phyloP scores from a whole-genome alignment of 306 rosid species.

The Medicago ruthenica region DNA sequence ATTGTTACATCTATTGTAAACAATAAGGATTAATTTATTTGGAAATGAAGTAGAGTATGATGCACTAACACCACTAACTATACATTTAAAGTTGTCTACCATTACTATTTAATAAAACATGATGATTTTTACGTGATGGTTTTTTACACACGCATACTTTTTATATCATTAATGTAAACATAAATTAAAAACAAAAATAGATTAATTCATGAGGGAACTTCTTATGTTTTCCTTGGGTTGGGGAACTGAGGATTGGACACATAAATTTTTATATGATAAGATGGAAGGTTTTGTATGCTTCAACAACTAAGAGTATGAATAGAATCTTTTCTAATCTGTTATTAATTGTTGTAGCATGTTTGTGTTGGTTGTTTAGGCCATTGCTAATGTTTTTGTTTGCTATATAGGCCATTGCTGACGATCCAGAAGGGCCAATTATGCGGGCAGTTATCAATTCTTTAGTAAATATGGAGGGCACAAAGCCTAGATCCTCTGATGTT shows the following conservation, averaged over 20 bases:
- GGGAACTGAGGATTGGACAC: neutral
- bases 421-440: constrained; percentile 66
- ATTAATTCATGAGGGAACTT: constrained; percentile 4
- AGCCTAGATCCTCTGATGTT: constrained; percentile 83
- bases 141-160: neutral
- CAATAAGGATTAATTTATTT: neutral
- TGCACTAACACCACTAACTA: neutral
- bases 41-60: neutral
- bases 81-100: neutral
- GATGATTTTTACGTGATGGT: neutral
- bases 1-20: neutral
- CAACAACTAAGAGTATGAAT: constrained; percentile 12
- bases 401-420: constrained; percentile 71
- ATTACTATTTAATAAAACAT: neutral
- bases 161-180: neutral
- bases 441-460: constrained; percentile 68
- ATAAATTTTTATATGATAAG: neutral
- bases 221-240: neutral
- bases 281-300: constrained; percentile 14
- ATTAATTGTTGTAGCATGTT: neutral
- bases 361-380: neutral
- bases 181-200: neutral
- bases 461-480: constrained; percentile 70
- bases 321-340: constrained; percentile 4
- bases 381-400: constrained; percentile 25